Percentiles rank a stretch among this genome's conserved stretches.
phyloP scores from a whole-genome alignment of 305 asterid species.

The Fraxinus ornus region DNA sequence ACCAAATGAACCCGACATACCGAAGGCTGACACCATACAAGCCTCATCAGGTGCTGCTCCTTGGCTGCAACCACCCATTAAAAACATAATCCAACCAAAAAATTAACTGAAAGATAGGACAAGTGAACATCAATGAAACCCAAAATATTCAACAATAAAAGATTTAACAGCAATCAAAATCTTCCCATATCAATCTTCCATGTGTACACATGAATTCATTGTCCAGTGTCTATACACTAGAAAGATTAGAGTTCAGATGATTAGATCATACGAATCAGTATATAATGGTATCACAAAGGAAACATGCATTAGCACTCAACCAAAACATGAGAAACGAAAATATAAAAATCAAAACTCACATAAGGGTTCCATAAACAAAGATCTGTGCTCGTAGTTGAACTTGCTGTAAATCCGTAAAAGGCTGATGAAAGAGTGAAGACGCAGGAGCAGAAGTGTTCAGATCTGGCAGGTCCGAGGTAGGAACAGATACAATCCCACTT shows the following conservation, averaged over 20 bases:
- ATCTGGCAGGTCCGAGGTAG: slow-evolving; percentile 78
- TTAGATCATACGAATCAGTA: not conserved
- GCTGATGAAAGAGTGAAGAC: slow-evolving; percentile 71
- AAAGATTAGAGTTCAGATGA: not conserved
- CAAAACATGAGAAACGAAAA: slow-evolving; percentile 9
- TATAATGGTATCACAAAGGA: slow-evolving; percentile 2
- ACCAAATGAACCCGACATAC: slow-evolving; percentile 52
- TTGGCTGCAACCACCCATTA: slow-evolving; percentile 55
- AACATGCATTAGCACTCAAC: slow-evolving; percentile 3
- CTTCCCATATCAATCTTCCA: not conserved
- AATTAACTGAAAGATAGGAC: slow-evolving; percentile 2
- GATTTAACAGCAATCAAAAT: not conserved
- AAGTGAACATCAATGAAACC: not conserved
- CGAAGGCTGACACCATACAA: slow-evolving; percentile 93
- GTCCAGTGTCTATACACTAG: not conserved
- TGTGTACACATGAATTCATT: not conserved
- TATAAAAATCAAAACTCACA: slow-evolving; percentile 54
- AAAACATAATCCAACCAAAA: slow-evolving; percentile 13
- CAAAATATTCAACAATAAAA: not conserved
- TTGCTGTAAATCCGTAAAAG: slow-evolving; percentile 95
- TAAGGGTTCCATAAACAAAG: slow-evolving; percentile 94
- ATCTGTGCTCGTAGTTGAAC: slow-evolving; percentile 97
- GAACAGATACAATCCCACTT: slow-evolving; percentile 48
- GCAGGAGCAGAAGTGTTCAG: slow-evolving; percentile 66
- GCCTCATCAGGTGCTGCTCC: slow-evolving; percentile 97